Conservation (phyloP, 805 yeast species). For the Clavispora carvajalis region DNA sequence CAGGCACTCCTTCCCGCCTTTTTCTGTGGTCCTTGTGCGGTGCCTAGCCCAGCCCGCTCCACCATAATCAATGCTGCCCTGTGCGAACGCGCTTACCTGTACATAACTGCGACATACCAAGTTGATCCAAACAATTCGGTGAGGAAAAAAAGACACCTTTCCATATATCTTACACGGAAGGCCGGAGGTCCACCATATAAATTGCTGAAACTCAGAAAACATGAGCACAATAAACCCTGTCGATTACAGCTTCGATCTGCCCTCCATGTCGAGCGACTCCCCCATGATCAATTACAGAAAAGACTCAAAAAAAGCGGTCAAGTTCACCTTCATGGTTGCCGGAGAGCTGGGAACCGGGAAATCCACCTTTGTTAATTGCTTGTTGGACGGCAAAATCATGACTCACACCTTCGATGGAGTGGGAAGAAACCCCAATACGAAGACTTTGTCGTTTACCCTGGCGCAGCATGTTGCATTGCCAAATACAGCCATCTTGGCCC, state of each 20-base stretch:
- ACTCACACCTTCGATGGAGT: conserved; percentile 50
- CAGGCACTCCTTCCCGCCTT: too few species aligned
- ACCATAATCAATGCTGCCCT: not conserved
- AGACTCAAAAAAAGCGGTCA: conserved; percentile 67
- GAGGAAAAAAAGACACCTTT: not conserved
- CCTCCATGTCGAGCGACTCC: conserved; percentile 23
- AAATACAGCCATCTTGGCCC: conserved; percentile 51
- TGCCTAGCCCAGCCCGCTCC: not conserved
- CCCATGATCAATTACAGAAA: conserved; percentile 52
- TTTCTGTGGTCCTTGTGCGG: not conserved
- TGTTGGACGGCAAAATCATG: conserved; percentile 57
- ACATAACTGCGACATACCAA: conserved; percentile 1
- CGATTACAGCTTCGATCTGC: conserved; percentile 23
- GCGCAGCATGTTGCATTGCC: conserved; percentile 52
- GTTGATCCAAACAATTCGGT: conserved; percentile 1
- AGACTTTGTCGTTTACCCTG: conserved; percentile 52
- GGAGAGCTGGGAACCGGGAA: conserved; percentile 78
- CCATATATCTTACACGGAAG: not conserved
- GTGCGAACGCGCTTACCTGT: not conserved
- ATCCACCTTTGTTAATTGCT: conserved; percentile 66
- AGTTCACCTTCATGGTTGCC: conserved; percentile 66
- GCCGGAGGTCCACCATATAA: not conserved
- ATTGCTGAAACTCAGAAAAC: not conserved
- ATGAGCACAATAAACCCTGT: not conserved
- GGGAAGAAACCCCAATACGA: conserved; percentile 30